These are phyloP conservation scores for Cladophialophora immunda DNA, from an alignment of 2,329 filamentous ascomycete species.

Conservation along the genomic window DNA sequence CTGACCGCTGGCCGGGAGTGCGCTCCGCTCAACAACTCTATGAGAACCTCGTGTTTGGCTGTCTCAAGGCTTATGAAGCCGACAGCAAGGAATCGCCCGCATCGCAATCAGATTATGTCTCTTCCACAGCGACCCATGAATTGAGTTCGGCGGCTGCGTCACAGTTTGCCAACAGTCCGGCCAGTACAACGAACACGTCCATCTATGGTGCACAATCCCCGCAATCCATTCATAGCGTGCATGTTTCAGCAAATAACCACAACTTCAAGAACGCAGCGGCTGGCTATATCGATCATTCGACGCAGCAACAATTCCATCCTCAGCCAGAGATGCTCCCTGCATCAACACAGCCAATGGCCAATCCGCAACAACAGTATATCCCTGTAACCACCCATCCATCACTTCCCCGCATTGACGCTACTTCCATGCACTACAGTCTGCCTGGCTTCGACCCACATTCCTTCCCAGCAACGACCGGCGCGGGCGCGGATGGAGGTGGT, in stretches of 20 bases:
- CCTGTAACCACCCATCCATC: conserved; percentile 6
- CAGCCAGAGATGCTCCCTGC: conserved; percentile 13
- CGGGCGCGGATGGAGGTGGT: conserved; percentile 10
- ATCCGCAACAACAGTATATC: conserved; percentile 26
- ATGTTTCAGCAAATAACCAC: conserved; percentile 36
- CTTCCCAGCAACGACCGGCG: conserved; percentile 23
- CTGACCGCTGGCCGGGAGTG: conserved; percentile 91
- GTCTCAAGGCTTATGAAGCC: conserved; percentile 84
- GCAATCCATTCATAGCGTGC: conserved; percentile 19
- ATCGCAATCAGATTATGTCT: conserved; percentile 49
- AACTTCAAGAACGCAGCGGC: conserved; percentile 42
- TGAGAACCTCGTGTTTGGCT: conserved; percentile 82
- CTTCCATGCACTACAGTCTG: conserved; percentile 36
- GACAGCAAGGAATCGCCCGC: conserved; percentile 50
- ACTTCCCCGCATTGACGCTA: conserved; percentile 22
- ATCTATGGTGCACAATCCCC: conserved; percentile 41
- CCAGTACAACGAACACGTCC: conserved; percentile 49
- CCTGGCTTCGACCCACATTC: conserved; percentile 33
- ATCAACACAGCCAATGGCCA: conserved; percentile 21
- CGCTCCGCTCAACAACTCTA: conserved; percentile 85
- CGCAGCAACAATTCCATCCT: conserved; percentile 15
- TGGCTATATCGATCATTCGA: conserved; percentile 28
- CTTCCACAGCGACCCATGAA: conserved; percentile 49
- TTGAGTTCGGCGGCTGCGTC: conserved; percentile 37
- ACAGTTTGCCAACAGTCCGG: conserved; percentile 48